Percentiles rank a stretch among this genome's conserved stretches.
Conservation (phyloP, 2,329 filamentous ascomycete species). For the Microsporum audouinii region DNA sequence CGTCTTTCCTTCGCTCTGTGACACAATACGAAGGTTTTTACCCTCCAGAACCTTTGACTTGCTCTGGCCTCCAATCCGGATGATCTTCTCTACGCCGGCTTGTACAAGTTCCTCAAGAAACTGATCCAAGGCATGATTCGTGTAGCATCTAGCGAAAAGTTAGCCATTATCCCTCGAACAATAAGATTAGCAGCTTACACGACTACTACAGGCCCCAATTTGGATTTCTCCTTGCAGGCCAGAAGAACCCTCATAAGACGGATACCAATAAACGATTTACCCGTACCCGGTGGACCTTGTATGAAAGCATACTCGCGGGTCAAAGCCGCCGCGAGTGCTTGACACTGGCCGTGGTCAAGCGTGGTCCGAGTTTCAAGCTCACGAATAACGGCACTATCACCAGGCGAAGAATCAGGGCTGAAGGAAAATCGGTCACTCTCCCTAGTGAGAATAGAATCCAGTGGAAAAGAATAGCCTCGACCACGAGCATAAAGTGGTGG, state of each 20-base stretch:
- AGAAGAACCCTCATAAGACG: constrained; percentile 43
- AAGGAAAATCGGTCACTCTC: not conserved
- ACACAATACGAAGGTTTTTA: constrained; percentile 38
- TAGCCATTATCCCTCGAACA: not conserved
- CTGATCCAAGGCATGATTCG: constrained; percentile 56
- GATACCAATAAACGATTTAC: constrained; percentile 53
- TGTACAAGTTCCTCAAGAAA: constrained; percentile 53
- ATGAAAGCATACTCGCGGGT: constrained; percentile 46
- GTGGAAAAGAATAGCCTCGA: not conserved
- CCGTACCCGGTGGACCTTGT: constrained; percentile 60
- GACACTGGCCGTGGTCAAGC: constrained; percentile 39
- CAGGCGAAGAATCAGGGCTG: not conserved
- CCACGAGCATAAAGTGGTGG: constrained; percentile 17
- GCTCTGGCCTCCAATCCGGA: constrained; percentile 51
- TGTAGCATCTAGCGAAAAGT: constrained; percentile 41
- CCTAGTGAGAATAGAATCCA: not conserved
- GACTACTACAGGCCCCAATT: constrained; percentile 34
- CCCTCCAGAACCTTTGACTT: constrained; percentile 43
- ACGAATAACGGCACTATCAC: not conserved
- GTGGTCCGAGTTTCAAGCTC: not conserved
- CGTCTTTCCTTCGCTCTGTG: constrained; percentile 26
- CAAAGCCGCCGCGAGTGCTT: constrained; percentile 20
- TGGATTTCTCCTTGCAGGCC: constrained; percentile 18
- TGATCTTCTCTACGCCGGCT: constrained; percentile 46
- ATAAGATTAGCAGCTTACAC: not conserved